Base-by-base conservation (phyloP, 192 early-diverging fungal species). In the Allomyces macrogynus region DNA sequence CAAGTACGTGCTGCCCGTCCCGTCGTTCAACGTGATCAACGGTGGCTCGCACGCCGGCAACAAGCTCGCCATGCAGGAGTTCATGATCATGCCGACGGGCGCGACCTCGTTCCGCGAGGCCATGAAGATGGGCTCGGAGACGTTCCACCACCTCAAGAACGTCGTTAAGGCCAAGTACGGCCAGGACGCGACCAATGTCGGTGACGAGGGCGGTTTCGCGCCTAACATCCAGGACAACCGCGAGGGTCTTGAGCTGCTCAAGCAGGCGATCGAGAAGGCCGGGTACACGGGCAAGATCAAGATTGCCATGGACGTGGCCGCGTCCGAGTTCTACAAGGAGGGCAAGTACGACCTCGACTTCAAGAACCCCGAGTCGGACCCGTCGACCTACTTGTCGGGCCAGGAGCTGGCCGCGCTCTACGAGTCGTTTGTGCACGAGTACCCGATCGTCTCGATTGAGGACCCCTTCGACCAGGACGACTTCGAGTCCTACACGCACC, bases 381-480 rank as follows among this genome's bases (percentile, higher is more conserved):
- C 78, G 62, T 73, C 82, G 72, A 77, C 84, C 76, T 79, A 76
- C 72, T 66, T 93, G 49, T 75, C 85, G 27, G 89, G 90, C 63
- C 78, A 85, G 67, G 69, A 89, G 76, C 84, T 98, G 61, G 81
- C 86, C 62, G 78, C 86, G n/a, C 76, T 94, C 23, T 98, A 98
- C 84, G 70, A 78, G 67, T 78, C 78, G 12, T 94, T 87, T 70
- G 79, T 86, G 67, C 70, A 78, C 24, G 81, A 93, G 61, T 97
- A 90, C 82, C 90, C 90, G 61, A 84, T 68, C 27, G 86, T 92
- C 67, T 94, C 91, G 65, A 93, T 98, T 70, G 95, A 98, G 77
- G 95, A 98, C 80, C 92, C 95, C 70, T 98, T 95, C 71, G 95
- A 98, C 80, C 95, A 98, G 82, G 95, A 98, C 76, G 93, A 98